phyloP scores from a whole-genome alignment of 2,329 filamentous ascomycete species.

The Aspergillus amoenus region DNA sequence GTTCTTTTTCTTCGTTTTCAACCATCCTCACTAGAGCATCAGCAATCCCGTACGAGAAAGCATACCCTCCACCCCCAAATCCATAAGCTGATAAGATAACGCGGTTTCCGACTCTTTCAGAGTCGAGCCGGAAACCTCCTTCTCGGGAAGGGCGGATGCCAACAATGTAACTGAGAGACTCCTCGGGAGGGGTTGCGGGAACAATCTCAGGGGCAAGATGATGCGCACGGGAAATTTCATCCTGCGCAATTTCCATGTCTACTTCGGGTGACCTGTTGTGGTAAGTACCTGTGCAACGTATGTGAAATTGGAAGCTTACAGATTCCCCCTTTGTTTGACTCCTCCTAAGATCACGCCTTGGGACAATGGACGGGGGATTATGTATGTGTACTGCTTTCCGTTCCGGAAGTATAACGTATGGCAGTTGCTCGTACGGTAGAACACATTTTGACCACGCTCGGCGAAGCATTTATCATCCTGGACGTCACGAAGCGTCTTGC shows the following conservation, averaged over 20 bases:
- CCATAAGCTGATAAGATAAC: conserved; percentile 38
- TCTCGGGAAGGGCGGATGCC: conserved; percentile 37
- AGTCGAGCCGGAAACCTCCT: conserved; percentile 38
- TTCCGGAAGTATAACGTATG: conserved; percentile 36
- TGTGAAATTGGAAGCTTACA: conserved; percentile 22
- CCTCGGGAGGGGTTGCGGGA: conserved; percentile 29
- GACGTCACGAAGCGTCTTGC: conserved; percentile 34
- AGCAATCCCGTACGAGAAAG: conserved; percentile 38
- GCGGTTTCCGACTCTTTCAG: conserved; percentile 24
- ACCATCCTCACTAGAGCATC: conserved; percentile 38
- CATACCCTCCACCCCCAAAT: conserved; percentile 40
- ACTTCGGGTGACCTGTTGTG: conserved; percentile 32
- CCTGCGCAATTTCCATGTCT: conserved; percentile 36
- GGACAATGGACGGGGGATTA: conserved; percentile 37
- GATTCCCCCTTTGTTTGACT: conserved; percentile 33
- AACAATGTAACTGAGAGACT: conserved; percentile 33
- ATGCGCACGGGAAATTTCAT: conserved; percentile 41
- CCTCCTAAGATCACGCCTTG: conserved; percentile 36
- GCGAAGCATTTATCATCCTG: conserved; percentile 36
- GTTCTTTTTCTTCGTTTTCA: conserved; percentile 30
- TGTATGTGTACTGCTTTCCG: conserved; percentile 40
- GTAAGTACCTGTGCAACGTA: neutral
- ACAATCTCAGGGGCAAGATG: conserved; percentile 38
- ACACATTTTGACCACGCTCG: conserved; percentile 40
- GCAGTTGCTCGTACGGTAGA: conserved; percentile 31